Evolutionary conservation across 106 monocot species (phyloP).

Genomic region (Amphibolis antarctica): DNA sequence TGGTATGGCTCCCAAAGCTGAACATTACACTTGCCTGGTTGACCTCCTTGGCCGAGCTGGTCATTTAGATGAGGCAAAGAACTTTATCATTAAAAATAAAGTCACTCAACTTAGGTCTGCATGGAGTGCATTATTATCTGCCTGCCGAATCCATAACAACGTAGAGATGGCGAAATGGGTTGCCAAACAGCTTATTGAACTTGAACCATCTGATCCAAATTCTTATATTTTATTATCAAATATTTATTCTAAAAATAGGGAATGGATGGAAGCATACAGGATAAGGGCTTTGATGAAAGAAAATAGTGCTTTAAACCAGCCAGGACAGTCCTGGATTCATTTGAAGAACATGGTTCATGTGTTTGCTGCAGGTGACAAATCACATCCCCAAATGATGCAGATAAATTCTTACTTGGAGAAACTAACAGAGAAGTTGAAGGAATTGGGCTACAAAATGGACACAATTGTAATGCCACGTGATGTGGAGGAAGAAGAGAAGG

Average conservation of each 20-base stretch:
- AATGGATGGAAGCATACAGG: conserved; percentile 32
- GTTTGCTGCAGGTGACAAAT: conserved; percentile 44
- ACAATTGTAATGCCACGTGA: conserved; percentile 18
- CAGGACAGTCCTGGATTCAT: conserved; percentile 72
- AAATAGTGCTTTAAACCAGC: conserved; percentile 34
- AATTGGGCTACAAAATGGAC: conserved; percentile 29
- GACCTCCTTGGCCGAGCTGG: conserved; percentile 67
- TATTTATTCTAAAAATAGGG: conserved; percentile 38
- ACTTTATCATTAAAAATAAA: conserved; percentile 51
- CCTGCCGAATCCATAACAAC: conserved; percentile 43
- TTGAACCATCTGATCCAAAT: conserved; percentile 41
- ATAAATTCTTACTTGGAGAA: conserved; percentile 44
- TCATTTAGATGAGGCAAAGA: conserved; percentile 36
- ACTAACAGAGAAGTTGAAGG: conserved; percentile 39
- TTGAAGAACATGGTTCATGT: conserved; percentile 38
- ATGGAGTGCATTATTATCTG: conserved; percentile 62
- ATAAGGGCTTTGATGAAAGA: conserved; percentile 39
- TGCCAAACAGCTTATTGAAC: conserved; percentile 30
- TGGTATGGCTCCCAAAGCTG: conserved; percentile 35
- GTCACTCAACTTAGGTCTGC: conserved; percentile 28
- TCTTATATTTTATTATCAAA: conserved; percentile 53
- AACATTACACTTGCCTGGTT: conserved; percentile 74
- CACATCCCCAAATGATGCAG: conserved; percentile 24
- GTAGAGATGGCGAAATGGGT: conserved; percentile 37
- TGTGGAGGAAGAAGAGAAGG: conserved; percentile 43